phyloP scores from a whole-genome alignment of 192 early-diverging fungal species.

The Podila verticillata region DNA sequence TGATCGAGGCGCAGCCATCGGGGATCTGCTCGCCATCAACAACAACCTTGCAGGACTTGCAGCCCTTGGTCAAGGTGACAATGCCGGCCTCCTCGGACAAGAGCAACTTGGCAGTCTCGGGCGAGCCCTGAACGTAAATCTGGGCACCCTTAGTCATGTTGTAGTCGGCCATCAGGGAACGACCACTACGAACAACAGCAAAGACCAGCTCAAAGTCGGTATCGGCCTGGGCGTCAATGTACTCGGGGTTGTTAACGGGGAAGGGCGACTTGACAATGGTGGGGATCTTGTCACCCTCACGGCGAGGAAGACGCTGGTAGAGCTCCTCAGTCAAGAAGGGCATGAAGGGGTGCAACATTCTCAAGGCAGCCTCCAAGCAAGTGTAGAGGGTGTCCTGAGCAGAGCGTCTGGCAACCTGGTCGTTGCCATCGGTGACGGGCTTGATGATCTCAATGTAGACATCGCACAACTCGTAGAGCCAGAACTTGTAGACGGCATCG shows the following conservation, averaged over 20 bases:
- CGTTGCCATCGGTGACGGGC: constrained; percentile 81
- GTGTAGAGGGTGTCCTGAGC: constrained; percentile 93
- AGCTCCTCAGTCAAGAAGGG: constrained; percentile 99
- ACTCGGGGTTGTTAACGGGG: constrained; percentile 53
- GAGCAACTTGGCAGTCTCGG: constrained; percentile 59
- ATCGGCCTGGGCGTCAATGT: constrained; percentile 75
- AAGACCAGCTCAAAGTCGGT: constrained; percentile 82
- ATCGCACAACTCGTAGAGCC: constrained; percentile 97
- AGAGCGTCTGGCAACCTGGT: constrained; percentile 64
- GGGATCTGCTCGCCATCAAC: constrained; percentile 65
- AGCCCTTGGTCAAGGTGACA: constrained; percentile 77
- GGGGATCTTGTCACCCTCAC: constrained; percentile 68
- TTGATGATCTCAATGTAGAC: constrained; percentile 91
- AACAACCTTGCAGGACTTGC: constrained; percentile 73
- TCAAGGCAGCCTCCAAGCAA: constrained; percentile 91
- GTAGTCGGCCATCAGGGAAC: constrained; percentile 83
- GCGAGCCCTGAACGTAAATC: constrained; percentile 44
- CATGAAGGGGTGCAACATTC: constrained; percentile 97
- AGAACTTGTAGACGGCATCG: constrained; percentile 88
- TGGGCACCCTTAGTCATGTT: constrained; percentile 75
- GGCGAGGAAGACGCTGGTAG: constrained; percentile 93
- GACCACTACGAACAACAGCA: constrained; percentile 77
- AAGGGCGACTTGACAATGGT: constrained; percentile 75
- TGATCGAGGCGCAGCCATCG: constrained; percentile 80
- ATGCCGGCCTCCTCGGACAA: constrained; percentile 71